Evolutionary conservation across 148 eudicot genomes (phyloP).

Genomic region (Persicaria tinctoria): DNA sequence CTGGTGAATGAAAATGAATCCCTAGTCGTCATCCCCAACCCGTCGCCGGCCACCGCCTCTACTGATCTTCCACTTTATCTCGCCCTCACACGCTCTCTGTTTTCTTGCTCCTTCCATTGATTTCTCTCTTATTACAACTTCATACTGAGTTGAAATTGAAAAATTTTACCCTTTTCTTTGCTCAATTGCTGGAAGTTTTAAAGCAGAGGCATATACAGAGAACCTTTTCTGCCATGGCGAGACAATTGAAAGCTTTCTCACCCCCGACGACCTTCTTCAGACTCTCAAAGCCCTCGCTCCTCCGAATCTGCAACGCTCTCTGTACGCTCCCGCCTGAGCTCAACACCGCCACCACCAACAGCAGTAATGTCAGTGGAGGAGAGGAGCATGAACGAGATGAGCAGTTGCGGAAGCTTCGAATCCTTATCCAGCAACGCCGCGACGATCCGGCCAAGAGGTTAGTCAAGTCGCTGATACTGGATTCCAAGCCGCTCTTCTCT

Average conservation of each 20-base stretch:
- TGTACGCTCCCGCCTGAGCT: background rate
- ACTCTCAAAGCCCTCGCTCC: background rate
- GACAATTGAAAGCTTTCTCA: slow-evolving; percentile 2
- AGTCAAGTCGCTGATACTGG: slow-evolving; percentile 28
- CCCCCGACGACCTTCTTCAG: background rate
- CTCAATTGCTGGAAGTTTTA: background rate
- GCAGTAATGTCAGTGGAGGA: background rate
- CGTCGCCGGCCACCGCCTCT: too few relatives aligned
- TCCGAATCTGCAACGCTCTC: background rate
- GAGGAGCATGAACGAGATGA: slow-evolving; percentile 18
- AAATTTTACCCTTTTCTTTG: too few relatives aligned
- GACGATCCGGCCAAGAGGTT: slow-evolving; percentile 41
- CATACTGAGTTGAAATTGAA: too few relatives aligned
- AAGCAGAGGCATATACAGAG: background rate
- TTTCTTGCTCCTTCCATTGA: too few relatives aligned
- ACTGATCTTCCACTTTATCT: too few relatives aligned
- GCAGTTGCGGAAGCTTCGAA: slow-evolving; percentile 34
- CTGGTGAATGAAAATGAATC: too few relatives aligned
- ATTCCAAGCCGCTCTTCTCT: slow-evolving; percentile 24
- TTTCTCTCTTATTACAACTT: too few relatives aligned
- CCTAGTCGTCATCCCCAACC: too few relatives aligned
- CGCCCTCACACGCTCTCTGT: too few relatives aligned
- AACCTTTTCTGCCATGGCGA: slow-evolving; percentile 7
- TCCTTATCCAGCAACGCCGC: slow-evolving; percentile 39
- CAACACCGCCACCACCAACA: background rate